phyloP scores from a whole-genome alignment of 2,329 filamentous ascomycete species.

The Colletotrichum trifolii region DNA sequence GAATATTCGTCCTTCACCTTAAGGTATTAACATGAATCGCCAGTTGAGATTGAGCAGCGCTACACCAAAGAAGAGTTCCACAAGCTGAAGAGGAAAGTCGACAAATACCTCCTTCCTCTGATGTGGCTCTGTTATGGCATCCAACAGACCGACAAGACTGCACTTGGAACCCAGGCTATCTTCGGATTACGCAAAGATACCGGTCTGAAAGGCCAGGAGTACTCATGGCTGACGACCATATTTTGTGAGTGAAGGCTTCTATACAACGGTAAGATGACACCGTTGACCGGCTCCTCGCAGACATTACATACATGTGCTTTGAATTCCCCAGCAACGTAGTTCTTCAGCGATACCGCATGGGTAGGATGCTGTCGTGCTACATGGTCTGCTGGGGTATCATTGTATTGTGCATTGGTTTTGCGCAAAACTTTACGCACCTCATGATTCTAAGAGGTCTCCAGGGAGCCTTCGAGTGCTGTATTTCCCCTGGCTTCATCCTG shows the following conservation, averaged over 20 bases:
- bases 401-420: constrained; percentile 51
- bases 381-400: constrained; percentile 45
- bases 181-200: constrained; percentile 49
- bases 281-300: background rate
- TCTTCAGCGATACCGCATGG: constrained; percentile 45
- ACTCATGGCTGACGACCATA: constrained; percentile 46
- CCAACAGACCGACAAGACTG: constrained; percentile 60
- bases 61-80: constrained; percentile 53
- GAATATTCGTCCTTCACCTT: background rate
- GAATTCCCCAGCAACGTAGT: constrained; percentile 47
- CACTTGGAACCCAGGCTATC: constrained; percentile 51
- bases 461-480: constrained; percentile 51
- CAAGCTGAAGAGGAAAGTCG: constrained; percentile 53
- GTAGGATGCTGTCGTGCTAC: constrained; percentile 27
- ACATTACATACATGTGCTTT: constrained; percentile 45
- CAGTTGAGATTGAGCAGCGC: constrained; percentile 30
- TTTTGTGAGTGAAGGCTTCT: constrained; percentile 40
- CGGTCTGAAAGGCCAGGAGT: constrained; percentile 41
- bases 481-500: constrained; percentile 52
- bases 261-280: background rate
- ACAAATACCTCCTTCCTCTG: constrained; percentile 57
- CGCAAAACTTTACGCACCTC: constrained; percentile 51
- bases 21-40: background rate
- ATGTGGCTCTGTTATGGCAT: constrained; percentile 63
- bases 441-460: constrained; percentile 49